Evolutionary conservation across 192 early-diverging fungal species (phyloP).

Genomic region (Phycomyces nitens): DNA sequence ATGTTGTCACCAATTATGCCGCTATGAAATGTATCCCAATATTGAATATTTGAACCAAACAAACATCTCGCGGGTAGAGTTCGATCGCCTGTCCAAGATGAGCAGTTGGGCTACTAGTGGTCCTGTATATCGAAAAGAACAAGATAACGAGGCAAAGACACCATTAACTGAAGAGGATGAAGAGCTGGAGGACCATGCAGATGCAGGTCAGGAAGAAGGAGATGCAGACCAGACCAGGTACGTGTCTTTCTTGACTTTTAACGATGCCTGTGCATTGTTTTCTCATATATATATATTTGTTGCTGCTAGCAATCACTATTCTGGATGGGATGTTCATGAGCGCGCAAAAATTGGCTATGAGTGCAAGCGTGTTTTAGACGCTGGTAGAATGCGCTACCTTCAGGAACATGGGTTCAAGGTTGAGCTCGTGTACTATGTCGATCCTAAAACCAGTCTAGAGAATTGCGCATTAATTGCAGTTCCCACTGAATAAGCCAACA

Average conservation of each 20-base stretch:
- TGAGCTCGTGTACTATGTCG: constrained; percentile 74
- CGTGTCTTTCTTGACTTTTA: neutral
- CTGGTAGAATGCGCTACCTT: constrained; percentile 61
- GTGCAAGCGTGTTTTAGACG: constrained; percentile 78
- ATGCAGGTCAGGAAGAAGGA: constrained; percentile 12
- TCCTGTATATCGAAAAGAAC: constrained; percentile 5
- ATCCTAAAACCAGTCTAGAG: constrained; percentile 59
- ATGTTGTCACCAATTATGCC: constrained; percentile 87
- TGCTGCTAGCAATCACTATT: constrained; percentile 56
- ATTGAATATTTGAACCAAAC: constrained; percentile 55
- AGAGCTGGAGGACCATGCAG: no score
- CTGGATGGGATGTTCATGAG: constrained; percentile 56
- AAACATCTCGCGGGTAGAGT: constrained; percentile 50
- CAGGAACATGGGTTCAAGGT: constrained; percentile 55
- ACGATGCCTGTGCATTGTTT: neutral
- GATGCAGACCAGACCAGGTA: constrained; percentile 36
- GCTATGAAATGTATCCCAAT: constrained; percentile 68
- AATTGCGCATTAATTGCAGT: constrained; percentile 70
- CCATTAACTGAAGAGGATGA: constrained; percentile 33
- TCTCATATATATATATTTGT: neutral
- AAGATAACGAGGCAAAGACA: constrained; percentile 22
- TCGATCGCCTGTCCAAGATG: constrained; percentile 64
- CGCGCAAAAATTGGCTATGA: constrained; percentile 64
- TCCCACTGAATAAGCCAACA: constrained; percentile 14
- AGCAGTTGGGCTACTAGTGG: constrained; percentile 77